Evolutionary conservation across 805 yeast genomes (phyloP), one percentile per base, ranked within the genome.

Genomic region (Yarrowia porcina): DNA sequence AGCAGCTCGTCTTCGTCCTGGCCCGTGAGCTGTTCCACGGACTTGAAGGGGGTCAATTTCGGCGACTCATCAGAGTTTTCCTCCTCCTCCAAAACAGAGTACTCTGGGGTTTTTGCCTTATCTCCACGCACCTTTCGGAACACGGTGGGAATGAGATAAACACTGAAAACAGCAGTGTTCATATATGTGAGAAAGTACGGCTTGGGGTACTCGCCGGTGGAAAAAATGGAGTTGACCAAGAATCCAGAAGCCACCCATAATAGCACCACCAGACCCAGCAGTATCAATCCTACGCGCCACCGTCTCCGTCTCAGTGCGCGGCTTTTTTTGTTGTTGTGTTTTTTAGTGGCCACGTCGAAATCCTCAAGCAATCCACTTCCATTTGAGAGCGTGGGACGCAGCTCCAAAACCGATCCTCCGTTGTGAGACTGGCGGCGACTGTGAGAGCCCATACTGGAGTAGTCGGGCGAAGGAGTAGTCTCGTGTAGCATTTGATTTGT

Each of bases 171-270:
- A 0, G 90, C 86, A 0, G 98, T 92, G 76, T 92, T 94, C 68
- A 93, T 74, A 76, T 93, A 94, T 2, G 99, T 94, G 68, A 94
- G 89, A 66, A 92, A 82, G 71, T 90, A 92, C 17, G 99, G 99
- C 74, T 94, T 94, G 52, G 90, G 76, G 73, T 90, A 94, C 27
- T 80, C 76, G 64, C 81, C 83, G 50, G 82, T 80, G 67, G 86
- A 90, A 68, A 90, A 41, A 90, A 69, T 77, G 44, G 84, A 86
- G 73, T 89, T 91, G 36, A 94, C 87, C 50, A 93, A 73, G 68
- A 91, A 93, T 4, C 96, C 89, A 4, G 97, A 90, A 36, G 88
- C 76, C 11, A 94, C 97, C 99, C 99, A 93, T 23, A 90, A 81
- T 0, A 89, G 72, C 27, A 93, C 90, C 47, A 92, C 98, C 45